phyloP scores from a whole-genome alignment of 805 yeast species.

The Candida morakotiae region DNA sequence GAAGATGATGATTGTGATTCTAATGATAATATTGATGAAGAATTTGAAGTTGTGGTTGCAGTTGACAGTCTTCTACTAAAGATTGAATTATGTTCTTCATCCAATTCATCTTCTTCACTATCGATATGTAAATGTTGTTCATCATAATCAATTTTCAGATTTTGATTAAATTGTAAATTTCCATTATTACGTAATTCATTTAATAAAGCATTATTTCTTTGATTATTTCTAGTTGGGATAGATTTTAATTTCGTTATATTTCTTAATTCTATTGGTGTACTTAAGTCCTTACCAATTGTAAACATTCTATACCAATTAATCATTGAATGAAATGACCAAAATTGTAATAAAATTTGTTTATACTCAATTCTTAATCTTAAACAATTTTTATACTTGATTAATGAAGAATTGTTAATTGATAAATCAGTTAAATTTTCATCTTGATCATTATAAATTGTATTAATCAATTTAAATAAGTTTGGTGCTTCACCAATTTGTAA shows the following conservation, averaged over 20 bases:
- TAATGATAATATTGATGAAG: slow-evolving; percentile 2
- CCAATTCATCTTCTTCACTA: not conserved
- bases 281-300: slow-evolving; percentile 31
- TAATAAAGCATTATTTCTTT: slow-evolving; percentile 20
- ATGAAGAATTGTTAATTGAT: slow-evolving; percentile 11
- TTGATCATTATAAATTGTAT: slow-evolving; percentile 15
- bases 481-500: slow-evolving; percentile 36
- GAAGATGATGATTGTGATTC: slow-evolving; percentile 2
- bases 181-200: slow-evolving; percentile 19
- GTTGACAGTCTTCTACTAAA: slow-evolving; percentile 7
- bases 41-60: not conserved
- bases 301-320: slow-evolving; percentile 35
- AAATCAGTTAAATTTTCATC: not conserved
- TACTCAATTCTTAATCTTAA: slow-evolving; percentile 37
- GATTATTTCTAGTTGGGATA: slow-evolving; percentile 18
- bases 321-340: slow-evolving; percentile 39
- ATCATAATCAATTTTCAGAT: not conserved
- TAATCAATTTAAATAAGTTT: slow-evolving; percentile 19
- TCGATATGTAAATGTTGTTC: not conserved
- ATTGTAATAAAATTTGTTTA: slow-evolving; percentile 34
- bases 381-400: slow-evolving; percentile 28
- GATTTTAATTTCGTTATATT: slow-evolving; percentile 20
- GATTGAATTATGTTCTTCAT: slow-evolving; percentile 5
- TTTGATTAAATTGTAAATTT: not conserved
- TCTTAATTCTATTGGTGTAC: slow-evolving; percentile 25